Evolutionary conservation across 129 eudicot species (phyloP).

Genomic region (Arctium minus): DNA sequence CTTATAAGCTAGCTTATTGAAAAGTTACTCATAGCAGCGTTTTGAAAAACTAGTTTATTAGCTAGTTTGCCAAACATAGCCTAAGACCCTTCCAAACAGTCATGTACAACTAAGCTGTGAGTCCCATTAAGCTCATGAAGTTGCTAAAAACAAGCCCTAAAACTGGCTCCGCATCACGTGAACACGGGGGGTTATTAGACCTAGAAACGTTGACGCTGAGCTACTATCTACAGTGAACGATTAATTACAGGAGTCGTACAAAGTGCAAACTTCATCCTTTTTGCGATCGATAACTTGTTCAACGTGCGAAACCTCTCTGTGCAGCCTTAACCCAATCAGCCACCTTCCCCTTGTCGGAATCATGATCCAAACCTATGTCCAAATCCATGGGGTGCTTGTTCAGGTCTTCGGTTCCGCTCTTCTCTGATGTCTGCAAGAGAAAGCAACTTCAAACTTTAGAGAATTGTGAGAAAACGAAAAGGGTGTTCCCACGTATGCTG

Average conservation of each 20-base stretch:
- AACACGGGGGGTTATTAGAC: slow-evolving; percentile 15
- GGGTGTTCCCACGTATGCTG: background rate
- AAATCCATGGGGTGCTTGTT: slow-evolving; percentile 30
- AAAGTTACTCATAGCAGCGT: no score
- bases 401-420: slow-evolving; percentile 29
- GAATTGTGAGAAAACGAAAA: background rate
- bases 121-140: no score
- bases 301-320: slow-evolving; percentile 28
- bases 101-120: no score
- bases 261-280: slow-evolving; percentile 1
- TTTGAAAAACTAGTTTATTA: no score
- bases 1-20: no score
- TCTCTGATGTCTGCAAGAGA: slow-evolving; percentile 24
- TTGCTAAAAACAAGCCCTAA: no score
- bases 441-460: background rate
- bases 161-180: background rate
- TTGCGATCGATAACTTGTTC: background rate
- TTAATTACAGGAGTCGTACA: slow-evolving; percentile 30
- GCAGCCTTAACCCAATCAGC: slow-evolving; percentile 40
- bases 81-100: no score
- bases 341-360: slow-evolving; percentile 29
- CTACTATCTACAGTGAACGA: slow-evolving; percentile 22
- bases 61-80: no score
- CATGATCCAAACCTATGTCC: slow-evolving; percentile 20
- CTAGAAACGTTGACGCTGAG: slow-evolving; percentile 18